Evolutionary conservation across 139 green algal species (phyloP).

Genomic region (Mesotaenium endlicherianum): DNA sequence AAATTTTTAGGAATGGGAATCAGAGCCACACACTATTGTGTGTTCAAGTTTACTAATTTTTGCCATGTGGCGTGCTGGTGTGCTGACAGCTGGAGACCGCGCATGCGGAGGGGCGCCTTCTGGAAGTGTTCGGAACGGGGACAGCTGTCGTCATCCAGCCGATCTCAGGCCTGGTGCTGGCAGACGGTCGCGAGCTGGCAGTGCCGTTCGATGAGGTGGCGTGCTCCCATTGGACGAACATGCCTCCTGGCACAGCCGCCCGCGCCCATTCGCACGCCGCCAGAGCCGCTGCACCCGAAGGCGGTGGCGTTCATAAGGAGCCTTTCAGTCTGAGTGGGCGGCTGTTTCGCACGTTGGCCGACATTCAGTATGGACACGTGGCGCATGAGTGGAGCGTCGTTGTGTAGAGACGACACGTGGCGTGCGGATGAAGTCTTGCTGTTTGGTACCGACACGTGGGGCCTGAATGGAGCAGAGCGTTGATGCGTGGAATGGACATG

Average conservation of each 20-base stretch:
- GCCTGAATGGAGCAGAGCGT: too few species aligned
- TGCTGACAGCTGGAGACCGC: conserved; percentile 49
- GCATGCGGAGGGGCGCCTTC: conserved; percentile 54
- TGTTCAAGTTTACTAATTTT: too few species aligned
- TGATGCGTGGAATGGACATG: too few species aligned
- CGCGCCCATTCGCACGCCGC: neutral
- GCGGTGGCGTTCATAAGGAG: neutral
- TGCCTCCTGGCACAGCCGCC: conserved; percentile 3
- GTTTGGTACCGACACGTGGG: too few species aligned
- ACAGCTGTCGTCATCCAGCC: conserved; percentile 80
- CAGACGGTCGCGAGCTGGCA: conserved; percentile 1
- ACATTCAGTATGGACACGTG: conserved; percentile 51
- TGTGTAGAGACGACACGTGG: too few species aligned
- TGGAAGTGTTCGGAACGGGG: conserved; percentile 77
- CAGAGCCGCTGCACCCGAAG: too few species aligned
- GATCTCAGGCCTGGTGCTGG: conserved; percentile 32
- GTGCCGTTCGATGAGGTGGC: conserved; percentile 18
- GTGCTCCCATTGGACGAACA: conserved; percentile 22
- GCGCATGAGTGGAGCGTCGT: conserved; percentile 17
- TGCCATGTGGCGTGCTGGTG: neutral
- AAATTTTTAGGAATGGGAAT: too few species aligned
- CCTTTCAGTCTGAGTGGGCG: conserved; percentile 29
- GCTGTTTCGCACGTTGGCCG: conserved; percentile 30
- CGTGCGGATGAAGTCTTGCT: too few species aligned
- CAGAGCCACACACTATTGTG: too few species aligned